A percentile compares a stretch with the other conserved stretches of the same genome.
Conservation (phyloP, 495 filamentous ascomycete genomes). For the Margaritispora aquatica region DNA sequence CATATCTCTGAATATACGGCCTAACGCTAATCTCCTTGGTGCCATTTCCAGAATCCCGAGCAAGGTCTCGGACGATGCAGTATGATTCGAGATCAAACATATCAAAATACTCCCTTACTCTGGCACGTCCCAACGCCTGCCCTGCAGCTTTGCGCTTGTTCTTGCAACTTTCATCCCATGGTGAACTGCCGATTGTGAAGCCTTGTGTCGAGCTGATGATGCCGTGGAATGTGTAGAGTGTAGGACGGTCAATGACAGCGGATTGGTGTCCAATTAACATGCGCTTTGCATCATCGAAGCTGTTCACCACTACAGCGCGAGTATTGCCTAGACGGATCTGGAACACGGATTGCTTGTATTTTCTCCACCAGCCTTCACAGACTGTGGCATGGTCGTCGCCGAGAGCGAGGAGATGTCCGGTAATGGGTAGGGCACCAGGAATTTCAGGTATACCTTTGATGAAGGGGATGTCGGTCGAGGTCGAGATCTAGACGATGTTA, state of each 20-base stretch:
- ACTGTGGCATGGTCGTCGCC: slow-evolving; percentile 50
- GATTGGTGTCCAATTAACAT: slow-evolving; percentile 42
- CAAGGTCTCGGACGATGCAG: slow-evolving; percentile 51
- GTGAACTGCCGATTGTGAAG: slow-evolving; percentile 59
- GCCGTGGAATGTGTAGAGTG: slow-evolving; percentile 43
- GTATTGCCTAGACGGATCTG: slow-evolving; percentile 51
- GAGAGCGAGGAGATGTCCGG: slow-evolving; percentile 36
- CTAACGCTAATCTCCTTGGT: slow-evolving; percentile 46
- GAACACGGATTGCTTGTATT: slow-evolving; percentile 46
- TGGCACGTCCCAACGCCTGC: slow-evolving; percentile 53
- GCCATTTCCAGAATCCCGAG: slow-evolving; percentile 45
- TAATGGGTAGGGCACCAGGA: slow-evolving; percentile 5
- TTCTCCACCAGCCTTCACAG: slow-evolving; percentile 46
- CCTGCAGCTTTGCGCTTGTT: slow-evolving; percentile 56
- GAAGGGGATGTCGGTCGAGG: slow-evolving; percentile 12
- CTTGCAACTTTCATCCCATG: slow-evolving; percentile 56
- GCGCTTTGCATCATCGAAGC: slow-evolving; percentile 38
- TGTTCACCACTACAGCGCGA: slow-evolving; percentile 41
- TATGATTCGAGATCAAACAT: slow-evolving; percentile 57
- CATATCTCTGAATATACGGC: slow-evolving; percentile 54
- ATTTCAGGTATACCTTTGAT: slow-evolving; percentile 18
- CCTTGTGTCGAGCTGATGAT: slow-evolving; percentile 45
- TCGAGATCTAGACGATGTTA: slow-evolving; percentile 4
- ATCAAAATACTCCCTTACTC: slow-evolving; percentile 51
- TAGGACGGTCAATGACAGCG: slow-evolving; percentile 41